These are phyloP conservation scores for Alternaria arborescens DNA, from an alignment of 2,329 filamentous ascomycete species.

Conservation along the genomic window DNA sequence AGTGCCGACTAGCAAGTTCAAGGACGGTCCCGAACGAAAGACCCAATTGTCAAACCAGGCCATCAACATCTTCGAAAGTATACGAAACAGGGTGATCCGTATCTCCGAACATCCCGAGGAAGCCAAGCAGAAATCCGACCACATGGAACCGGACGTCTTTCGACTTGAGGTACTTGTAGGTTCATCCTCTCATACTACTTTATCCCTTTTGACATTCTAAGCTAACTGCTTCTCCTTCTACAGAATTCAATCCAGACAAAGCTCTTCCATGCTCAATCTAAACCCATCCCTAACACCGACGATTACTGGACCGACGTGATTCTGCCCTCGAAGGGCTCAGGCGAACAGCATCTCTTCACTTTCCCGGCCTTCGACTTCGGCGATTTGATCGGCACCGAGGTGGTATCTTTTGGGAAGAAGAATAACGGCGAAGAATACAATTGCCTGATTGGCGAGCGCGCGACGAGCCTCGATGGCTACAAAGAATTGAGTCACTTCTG, in stretches of 20 bases:
- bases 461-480: background rate
- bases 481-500: background rate
- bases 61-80: background rate
- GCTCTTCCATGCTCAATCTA: background rate
- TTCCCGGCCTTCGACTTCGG: constrained; percentile 1
- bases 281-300: background rate
- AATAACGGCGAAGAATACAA: background rate
- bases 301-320: background rate
- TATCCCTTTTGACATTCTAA: background rate
- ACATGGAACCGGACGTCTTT: background rate
- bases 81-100: background rate
- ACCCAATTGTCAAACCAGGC: background rate
- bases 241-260: background rate
- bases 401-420: background rate
- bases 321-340: background rate
- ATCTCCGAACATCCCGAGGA: background rate
- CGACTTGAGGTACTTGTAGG: background rate
- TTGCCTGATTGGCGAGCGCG: constrained; percentile 1
- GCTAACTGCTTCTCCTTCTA: background rate
- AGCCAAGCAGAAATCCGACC: background rate
- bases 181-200: background rate
- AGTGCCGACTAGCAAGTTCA: background rate
- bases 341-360: background rate
- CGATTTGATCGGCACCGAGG: background rate
- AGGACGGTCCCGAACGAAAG: background rate